phyloP scores from a whole-genome alignment of 192 early-diverging fungal genomes.

The Backusella westeae region DNA sequence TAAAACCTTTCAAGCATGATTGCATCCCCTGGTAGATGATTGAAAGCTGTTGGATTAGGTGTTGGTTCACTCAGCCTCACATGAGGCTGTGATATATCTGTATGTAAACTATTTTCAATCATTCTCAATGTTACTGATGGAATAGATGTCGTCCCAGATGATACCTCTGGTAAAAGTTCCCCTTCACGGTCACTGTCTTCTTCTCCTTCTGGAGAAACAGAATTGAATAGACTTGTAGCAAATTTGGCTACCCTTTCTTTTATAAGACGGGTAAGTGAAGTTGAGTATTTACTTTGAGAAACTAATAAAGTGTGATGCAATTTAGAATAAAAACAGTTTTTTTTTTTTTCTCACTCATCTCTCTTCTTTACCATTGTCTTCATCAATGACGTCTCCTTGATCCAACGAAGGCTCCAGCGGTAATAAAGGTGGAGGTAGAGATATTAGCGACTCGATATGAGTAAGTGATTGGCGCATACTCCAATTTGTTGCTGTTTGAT shows the following conservation, averaged over 20 bases:
- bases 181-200: neutral
- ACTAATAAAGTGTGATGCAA: neutral
- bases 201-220: neutral
- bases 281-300: neutral
- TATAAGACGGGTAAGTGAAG: neutral
- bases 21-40: conserved; percentile 26
- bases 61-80: neutral
- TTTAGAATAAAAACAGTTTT: neutral
- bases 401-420: neutral
- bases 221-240: neutral
- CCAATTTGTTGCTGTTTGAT: conserved; percentile 2
- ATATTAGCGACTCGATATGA: neutral
- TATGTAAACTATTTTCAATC: neutral
- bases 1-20: conserved; percentile 22
- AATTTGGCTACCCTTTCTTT: neutral
- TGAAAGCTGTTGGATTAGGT: conserved; percentile 2
- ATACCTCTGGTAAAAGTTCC: neutral
- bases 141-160: neutral
- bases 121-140: neutral
- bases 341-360: too few species aligned
- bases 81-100: neutral
- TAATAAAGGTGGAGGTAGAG: neutral
- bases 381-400: neutral
- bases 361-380: neutral
- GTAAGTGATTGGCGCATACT: neutral